Evolutionary conservation across 192 early-diverging fungal species (phyloP), one percentile per base, ranked within the genome.

Genomic region (Lobulomyces angularis): DNA sequence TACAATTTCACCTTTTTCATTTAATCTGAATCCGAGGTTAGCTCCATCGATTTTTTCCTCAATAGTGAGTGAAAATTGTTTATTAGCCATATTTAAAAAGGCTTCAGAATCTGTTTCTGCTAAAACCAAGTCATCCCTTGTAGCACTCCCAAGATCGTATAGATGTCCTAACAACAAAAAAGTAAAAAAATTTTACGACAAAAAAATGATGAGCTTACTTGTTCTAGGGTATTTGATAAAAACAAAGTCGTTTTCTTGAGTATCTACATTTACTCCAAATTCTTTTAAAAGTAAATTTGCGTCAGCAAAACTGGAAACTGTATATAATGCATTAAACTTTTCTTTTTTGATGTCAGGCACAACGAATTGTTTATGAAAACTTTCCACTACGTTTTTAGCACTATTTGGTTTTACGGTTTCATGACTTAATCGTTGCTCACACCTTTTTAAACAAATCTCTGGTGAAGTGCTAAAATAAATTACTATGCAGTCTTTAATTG

Each of bases 21-120:
- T 52, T 17, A 61, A 18, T 16, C 58, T 35, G 16, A 65, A 50
- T 3, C 67, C 67, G 30, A 69, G 5, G 35, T 69, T 69, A 3
- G 62, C 63, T 14, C 67, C 67, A 36, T 69, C 67, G 12, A 69
- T 34, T 34, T 69, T 69, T 51, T 69, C 67, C 38, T 69, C 59
- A n/a, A 64, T 22, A 11, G 50, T 51, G 1, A 65, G 9, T 20
- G 36, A 43, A 12, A 36, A 26, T n/a, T 32, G 41, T 27, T 41
- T 9, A 23, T 9, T 9, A 17, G 25, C 5, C 22, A 27, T 22
- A 8, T 27, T 17, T 32, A 54, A 28, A 20, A 54, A 50, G 16
- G 16, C n/a, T n/a, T 25, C 27, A 25, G 46, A 33, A 30, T 60
- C 52, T 11, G 31, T 29, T 31, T 47, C 36, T 32, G 28, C 16